Percentiles rank a stretch among this genome's conserved stretches.
These are phyloP conservation scores for Xylariaceae sp. DNA, from an alignment of 2,329 filamentous ascomycete genomes.

Conservation along the genomic window DNA sequence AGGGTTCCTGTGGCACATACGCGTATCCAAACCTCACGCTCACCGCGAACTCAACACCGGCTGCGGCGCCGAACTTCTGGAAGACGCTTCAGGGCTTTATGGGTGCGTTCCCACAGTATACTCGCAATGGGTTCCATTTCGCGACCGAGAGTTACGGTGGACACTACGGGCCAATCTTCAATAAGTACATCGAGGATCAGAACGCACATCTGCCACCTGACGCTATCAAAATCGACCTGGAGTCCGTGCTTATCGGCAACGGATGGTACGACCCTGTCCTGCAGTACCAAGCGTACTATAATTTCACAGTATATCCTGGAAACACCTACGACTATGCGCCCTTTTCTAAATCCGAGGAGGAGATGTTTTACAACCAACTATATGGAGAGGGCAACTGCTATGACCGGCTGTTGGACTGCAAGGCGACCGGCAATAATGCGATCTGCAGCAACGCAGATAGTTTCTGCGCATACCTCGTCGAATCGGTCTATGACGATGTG, in stretches of 20 bases:
- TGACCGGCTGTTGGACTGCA: slow-evolving; percentile 54
- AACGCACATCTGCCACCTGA: slow-evolving; percentile 39
- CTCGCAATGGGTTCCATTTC: slow-evolving; percentile 49
- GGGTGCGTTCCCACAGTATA: slow-evolving; percentile 54
- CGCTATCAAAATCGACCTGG: slow-evolving; percentile 44
- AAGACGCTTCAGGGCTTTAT: slow-evolving; percentile 60
- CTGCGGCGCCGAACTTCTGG: slow-evolving; percentile 57
- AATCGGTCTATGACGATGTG: slow-evolving; percentile 48
- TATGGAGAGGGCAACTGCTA: slow-evolving; percentile 59
- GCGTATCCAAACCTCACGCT: slow-evolving; percentile 44
- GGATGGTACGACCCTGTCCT: slow-evolving; percentile 53
- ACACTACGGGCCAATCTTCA: slow-evolving; percentile 55
- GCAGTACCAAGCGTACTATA: slow-evolving; percentile 55
- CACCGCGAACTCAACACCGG: slow-evolving; percentile 49
- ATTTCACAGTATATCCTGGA: slow-evolving; percentile 52
- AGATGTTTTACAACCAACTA: slow-evolving; percentile 54
- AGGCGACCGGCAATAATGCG: slow-evolving; percentile 44
- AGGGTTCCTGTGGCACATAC: slow-evolving; percentile 51
- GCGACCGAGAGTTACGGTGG: slow-evolving; percentile 56
- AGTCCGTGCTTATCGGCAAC: slow-evolving; percentile 53
- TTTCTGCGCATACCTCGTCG: slow-evolving; percentile 53
- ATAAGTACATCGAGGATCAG: slow-evolving; percentile 43
- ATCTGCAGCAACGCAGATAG: slow-evolving; percentile 51
- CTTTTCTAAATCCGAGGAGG: slow-evolving; percentile 45
- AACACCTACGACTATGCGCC: slow-evolving; percentile 55